Evolutionary conservation across 331 rosid genomes (phyloP).

Genomic region (Spiraea crenata): DNA sequence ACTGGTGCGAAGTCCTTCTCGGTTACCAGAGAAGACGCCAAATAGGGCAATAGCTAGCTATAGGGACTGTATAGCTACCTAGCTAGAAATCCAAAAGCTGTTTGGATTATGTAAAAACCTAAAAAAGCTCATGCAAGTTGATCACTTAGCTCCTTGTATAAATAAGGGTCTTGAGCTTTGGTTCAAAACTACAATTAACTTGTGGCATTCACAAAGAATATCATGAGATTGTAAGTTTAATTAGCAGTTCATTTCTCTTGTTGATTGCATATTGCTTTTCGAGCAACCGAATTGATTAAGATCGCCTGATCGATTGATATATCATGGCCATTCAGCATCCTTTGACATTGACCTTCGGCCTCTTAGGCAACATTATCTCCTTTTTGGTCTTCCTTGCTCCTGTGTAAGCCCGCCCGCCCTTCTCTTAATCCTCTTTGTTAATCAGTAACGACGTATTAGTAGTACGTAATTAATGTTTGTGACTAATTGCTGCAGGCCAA

Average conservation of each 20-base stretch:
- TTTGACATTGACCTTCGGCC: constrained; percentile 63
- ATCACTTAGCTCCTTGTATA: constrained; percentile 33
- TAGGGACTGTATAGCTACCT: constrained; percentile 18
- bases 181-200: constrained; percentile 20
- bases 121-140: constrained; percentile 53
- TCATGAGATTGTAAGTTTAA: background rate
- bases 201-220: constrained; percentile 24
- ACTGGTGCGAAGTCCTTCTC: constrained; percentile 20
- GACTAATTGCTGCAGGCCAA: constrained; percentile 33
- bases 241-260: constrained; percentile 22
- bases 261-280: constrained; percentile 16
- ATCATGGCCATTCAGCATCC: constrained; percentile 57
- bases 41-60: constrained; percentile 21
- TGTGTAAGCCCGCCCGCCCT: constrained; percentile 34
- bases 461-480: no score
- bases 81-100: constrained; percentile 19
- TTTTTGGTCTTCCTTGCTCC: constrained; percentile 60
- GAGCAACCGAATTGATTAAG: constrained; percentile 7
- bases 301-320: constrained; percentile 8
- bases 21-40: constrained; percentile 28
- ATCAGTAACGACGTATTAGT: no score
- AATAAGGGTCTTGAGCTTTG: constrained; percentile 11
- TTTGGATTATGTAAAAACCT: constrained; percentile 30
- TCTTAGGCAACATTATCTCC: constrained; percentile 59
- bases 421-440: no score